These are phyloP conservation scores for Penicillium turbatum DNA, from an alignment of 495 filamentous ascomycete genomes.

Conservation along the genomic window DNA sequence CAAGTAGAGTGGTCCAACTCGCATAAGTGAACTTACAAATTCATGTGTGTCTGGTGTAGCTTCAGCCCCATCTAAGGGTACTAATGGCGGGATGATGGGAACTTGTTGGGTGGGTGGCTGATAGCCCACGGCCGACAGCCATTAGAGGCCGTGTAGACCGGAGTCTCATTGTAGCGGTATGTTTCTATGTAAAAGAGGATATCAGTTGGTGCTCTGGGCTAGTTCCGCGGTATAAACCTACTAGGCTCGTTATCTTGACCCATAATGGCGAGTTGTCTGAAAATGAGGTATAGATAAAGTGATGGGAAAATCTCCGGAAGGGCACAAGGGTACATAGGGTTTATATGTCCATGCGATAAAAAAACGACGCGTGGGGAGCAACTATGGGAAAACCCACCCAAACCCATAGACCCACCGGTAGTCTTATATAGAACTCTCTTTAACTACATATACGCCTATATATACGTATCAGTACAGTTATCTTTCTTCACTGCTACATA, in stretches of 20 bases:
- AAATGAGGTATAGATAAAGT: not conserved
- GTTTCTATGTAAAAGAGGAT: constrained; percentile 26
- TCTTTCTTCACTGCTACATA: not conserved
- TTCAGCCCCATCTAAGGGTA: constrained; percentile 23
- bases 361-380: not conserved
- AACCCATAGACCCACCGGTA: not conserved
- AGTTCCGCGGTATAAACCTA: not conserved
- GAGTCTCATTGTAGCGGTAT: constrained; percentile 54
- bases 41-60: constrained; percentile 26
- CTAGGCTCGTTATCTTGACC: constrained; percentile 18
- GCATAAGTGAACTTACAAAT: constrained; percentile 32
- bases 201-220: not conserved
- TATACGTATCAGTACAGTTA: not conserved
- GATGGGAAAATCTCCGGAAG: not conserved
- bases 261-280: constrained; percentile 9
- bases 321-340: too few species aligned
- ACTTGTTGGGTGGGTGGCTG: constrained; percentile 14
- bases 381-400: not conserved
- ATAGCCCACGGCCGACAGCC: constrained; percentile 26
- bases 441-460: too few species aligned
- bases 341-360: not conserved
- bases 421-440: not conserved
- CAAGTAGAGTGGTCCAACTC: not conserved
- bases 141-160: too few species aligned
- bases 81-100: constrained; percentile 33